Evolutionary conservation across 108 stramenopile species (phyloP).

Genomic region (Fragilaria radians): DNA sequence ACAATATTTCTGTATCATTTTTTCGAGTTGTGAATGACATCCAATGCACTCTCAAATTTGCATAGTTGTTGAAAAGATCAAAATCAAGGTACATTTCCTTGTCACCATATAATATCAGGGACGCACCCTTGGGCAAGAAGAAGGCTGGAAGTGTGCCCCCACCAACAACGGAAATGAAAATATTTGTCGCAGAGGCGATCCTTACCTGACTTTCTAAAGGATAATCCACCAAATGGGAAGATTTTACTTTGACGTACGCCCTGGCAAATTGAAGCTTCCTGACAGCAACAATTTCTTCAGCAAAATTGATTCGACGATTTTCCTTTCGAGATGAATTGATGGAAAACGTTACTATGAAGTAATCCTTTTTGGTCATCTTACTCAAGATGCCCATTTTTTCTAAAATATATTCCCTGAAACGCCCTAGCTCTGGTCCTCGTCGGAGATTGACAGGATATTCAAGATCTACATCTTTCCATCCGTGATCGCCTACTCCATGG

Average conservation of each 20-base stretch:
- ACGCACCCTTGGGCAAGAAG: constrained; percentile 42
- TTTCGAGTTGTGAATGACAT: too few relatives aligned
- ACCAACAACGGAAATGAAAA: constrained; percentile 42
- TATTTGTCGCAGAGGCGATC: constrained; percentile 19
- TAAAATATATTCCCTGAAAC: too few relatives aligned
- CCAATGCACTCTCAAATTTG: constrained; percentile 44
- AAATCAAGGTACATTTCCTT: constrained; percentile 44
- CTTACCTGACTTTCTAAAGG: constrained; percentile 24
- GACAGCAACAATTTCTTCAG: constrained; percentile 21
- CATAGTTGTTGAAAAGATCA: constrained; percentile 39
- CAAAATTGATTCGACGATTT: constrained; percentile 29
- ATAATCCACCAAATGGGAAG: constrained; percentile 10
- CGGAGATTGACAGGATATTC: too few relatives aligned
- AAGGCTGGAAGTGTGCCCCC: constrained; percentile 45
- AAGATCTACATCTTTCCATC: too few relatives aligned
- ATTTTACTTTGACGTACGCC: neutral
- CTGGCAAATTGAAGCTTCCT: neutral
- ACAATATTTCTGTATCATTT: too few relatives aligned
- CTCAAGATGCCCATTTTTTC: too few relatives aligned
- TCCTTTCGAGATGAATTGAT: constrained; percentile 19
- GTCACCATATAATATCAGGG: constrained; percentile 20
- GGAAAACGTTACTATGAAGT: constrained; percentile 25
- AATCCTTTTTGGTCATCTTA: too few relatives aligned
- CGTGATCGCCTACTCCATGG: too few relatives aligned
- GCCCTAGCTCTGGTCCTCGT: too few relatives aligned